Evolutionary conservation across 2,329 filamentous ascomycete species (phyloP).

Genomic region (Xylaria sp.): DNA sequence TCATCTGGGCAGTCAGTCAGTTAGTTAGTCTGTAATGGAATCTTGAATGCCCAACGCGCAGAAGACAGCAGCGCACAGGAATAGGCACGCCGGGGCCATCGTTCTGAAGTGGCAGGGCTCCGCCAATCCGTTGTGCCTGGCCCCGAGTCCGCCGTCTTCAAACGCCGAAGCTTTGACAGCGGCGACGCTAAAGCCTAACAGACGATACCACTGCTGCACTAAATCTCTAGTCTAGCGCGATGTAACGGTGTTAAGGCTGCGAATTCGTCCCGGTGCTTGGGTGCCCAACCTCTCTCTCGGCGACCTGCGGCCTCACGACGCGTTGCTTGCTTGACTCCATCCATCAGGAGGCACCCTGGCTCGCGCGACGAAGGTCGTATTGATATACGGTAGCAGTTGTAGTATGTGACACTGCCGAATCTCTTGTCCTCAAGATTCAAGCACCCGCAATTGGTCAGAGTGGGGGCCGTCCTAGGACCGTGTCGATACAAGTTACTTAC

Average conservation of each 20-base stretch:
- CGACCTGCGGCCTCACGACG: too few relatives aligned
- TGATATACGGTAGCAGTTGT: too few relatives aligned
- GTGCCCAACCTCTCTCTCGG: too few relatives aligned
- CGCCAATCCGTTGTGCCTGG: neutral
- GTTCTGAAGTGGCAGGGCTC: neutral
- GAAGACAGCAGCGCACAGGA: neutral
- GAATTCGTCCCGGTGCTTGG: too few relatives aligned
- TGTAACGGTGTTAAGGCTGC: neutral
- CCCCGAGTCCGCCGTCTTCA: neutral
- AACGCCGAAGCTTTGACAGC: neutral
- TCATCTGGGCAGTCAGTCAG: too few relatives aligned
- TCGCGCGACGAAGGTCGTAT: too few relatives aligned
- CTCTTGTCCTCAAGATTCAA: neutral
- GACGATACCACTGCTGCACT: neutral
- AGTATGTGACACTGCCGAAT: neutral
- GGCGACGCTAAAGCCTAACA: neutral
- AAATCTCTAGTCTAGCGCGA: neutral
- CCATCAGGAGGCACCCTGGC: too few relatives aligned
- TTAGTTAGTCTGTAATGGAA: neutral
- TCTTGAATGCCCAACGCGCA: neutral
- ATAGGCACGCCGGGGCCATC: neutral
- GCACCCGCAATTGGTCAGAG: neutral
- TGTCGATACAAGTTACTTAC: neutral
- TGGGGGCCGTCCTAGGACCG: neutral
- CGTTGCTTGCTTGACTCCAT: too few relatives aligned